Percentiles rank a stretch among this genome's conserved stretches.
These are phyloP conservation scores for Bryopsis sp. DNA, from an alignment of 139 green algal genomes.

Conservation along the genomic window DNA sequence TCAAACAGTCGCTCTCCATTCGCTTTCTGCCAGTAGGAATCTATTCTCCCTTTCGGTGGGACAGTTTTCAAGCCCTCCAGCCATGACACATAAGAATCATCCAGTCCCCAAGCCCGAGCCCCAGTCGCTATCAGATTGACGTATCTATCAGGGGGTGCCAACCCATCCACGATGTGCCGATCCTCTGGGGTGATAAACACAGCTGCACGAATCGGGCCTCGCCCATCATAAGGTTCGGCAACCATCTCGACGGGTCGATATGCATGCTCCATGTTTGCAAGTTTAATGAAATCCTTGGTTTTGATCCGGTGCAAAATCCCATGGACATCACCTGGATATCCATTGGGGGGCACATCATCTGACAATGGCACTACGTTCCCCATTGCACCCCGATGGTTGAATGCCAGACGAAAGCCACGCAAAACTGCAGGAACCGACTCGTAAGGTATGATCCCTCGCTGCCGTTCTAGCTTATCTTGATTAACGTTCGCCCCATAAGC, in stretches of 20 bases:
- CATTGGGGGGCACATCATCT: slow-evolving; percentile 11
- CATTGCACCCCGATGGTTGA: slow-evolving; percentile 40
- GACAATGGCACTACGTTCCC: slow-evolving; percentile 26
- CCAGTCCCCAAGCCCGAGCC: slow-evolving; percentile 28
- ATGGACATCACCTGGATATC: slow-evolving; percentile 27
- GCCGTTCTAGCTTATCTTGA: slow-evolving; percentile 30
- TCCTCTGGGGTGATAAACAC: slow-evolving; percentile 38
- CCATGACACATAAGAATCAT: slow-evolving; percentile 26
- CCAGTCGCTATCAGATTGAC: slow-evolving; percentile 32
- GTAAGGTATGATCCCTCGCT: slow-evolving; percentile 28
- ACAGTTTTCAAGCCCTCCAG: slow-evolving; percentile 24
- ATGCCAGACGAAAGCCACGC: slow-evolving; percentile 30
- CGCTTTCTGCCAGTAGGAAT: slow-evolving; percentile 10
- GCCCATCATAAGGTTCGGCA: slow-evolving; percentile 21
- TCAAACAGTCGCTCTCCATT: not conserved
- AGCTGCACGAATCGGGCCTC: slow-evolving; percentile 24
- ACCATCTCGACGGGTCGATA: slow-evolving; percentile 41
- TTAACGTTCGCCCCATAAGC: slow-evolving; percentile 52
- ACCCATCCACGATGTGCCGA: slow-evolving; percentile 21
- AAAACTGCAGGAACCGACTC: slow-evolving; percentile 29
- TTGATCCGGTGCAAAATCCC: slow-evolving; percentile 40
- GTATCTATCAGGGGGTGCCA: slow-evolving; percentile 37
- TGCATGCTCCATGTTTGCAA: slow-evolving; percentile 46
- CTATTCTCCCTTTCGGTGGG: not conserved
- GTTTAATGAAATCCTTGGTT: slow-evolving; percentile 23